Conservation (phyloP, 306 rosid species). For the Alnus glutinosa region DNA sequence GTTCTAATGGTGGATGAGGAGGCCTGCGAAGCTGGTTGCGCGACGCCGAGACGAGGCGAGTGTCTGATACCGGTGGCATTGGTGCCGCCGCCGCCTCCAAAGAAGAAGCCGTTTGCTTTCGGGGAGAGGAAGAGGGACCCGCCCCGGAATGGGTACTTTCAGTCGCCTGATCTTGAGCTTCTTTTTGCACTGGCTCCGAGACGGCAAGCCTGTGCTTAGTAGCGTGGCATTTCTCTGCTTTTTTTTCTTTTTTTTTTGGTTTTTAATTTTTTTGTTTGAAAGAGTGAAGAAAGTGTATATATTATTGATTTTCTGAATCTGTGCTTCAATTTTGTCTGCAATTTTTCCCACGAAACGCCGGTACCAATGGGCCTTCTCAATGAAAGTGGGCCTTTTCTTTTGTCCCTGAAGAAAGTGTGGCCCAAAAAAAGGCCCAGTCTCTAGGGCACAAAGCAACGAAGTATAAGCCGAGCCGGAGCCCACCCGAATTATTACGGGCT, state of each 20-base stretch:
- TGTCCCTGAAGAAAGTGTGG: too few species aligned
- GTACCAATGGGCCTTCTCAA: too few species aligned
- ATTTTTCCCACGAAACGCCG: not conserved
- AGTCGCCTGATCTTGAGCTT: slow-evolving; percentile 50
- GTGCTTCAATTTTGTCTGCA: not conserved
- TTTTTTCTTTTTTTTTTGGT: not conserved
- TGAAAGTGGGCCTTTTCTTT: too few species aligned
- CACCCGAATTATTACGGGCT: not conserved
- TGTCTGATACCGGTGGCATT: slow-evolving; percentile 39
- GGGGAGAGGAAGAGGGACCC: slow-evolving; percentile 24
- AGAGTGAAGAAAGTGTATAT: too few species aligned
- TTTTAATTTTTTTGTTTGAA: too few species aligned
- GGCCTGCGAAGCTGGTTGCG: slow-evolving; percentile 24
- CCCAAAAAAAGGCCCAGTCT: too few species aligned
- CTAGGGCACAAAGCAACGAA: not conserved
- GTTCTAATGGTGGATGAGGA: not conserved
- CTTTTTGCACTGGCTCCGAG: slow-evolving; percentile 37
- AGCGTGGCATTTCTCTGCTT: not conserved
- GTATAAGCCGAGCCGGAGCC: not conserved
- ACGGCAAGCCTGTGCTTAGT: slow-evolving; percentile 26
- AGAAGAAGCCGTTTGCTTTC: slow-evolving; percentile 47
- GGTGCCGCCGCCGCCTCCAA: slow-evolving; percentile 64
- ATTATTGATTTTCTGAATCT: not conserved
- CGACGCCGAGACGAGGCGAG: slow-evolving; percentile 63
- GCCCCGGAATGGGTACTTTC: slow-evolving; percentile 57